Base-by-base conservation (phyloP, 192 early-diverging fungal species). In the Coemansia biformis region DNA sequence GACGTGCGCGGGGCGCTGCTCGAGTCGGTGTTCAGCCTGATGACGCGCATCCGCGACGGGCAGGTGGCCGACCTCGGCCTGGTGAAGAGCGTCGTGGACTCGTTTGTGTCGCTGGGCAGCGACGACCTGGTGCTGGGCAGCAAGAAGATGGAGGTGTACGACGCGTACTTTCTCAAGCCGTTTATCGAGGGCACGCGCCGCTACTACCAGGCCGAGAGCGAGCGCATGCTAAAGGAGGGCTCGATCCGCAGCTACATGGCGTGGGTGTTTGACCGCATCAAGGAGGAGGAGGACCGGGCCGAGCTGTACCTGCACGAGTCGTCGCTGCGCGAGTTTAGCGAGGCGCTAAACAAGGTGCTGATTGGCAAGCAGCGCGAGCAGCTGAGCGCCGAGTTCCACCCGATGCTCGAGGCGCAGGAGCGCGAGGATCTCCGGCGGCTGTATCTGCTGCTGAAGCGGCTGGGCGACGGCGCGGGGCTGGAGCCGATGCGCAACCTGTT, bases 181-280 rank as follows among this genome's bases (percentile, higher is more conserved):
- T 96, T 98, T 59, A 79, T 83, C 43, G 72, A 74, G 43, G 82
- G 84, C 34, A 93, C 87, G 0, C 81, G 85, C 58, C 73, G 81
- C 17, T 96, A 92, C 78, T 98, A 98, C 64, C 83, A 82, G 58
- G 80, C 81, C 38, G 93, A 94, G 63, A 85, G 83, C 39, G 90
- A 94, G 67, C 85, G 83, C 18, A 92, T 95, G 63, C 79, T 96
- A 35, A 80, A 83, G 47, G 90, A 92, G 48, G 92, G 93, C 66
- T 82, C 86, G 30, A 83, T 93, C 33, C 81, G 86, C 23, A 92
- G 95, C 50, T 98, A 98, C 69, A 93, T 98, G 89, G 88, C 91
- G 56, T 91, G 91, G 77, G 84, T 90, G 42, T 38, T 39, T 78
- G 87, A 46, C 59, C 92, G 61, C 54, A 71, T 37, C 80, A 81